Evolutionary conservation across 1,139 yeast species (phyloP), one percentile per base, ranked within the genome.

Genomic region (Sugiyamaella novakii): DNA sequence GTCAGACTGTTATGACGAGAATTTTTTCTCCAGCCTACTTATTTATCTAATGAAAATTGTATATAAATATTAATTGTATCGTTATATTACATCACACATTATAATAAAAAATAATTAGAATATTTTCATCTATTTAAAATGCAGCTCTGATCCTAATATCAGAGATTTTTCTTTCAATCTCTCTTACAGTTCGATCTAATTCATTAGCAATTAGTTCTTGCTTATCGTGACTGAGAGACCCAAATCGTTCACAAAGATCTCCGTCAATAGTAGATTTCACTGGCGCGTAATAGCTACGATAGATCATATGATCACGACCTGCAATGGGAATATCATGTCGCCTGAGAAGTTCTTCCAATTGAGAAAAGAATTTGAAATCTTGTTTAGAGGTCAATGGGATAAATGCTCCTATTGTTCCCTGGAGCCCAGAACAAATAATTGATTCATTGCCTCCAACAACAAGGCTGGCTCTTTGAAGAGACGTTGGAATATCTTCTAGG

Each of bases 231-330:
- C 67, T 62, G 30, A 84, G 64, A 6, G 60, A 60, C 31, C 66
- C 65, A 61, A 71, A 86, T 44, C 67, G 65, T 59, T 88, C 97
- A 46, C 92, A 72, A 24, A 87, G 71, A 64, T 92, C 98, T 8
- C 98, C 98, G 66, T 92, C 98, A 39, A 92, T 75, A 1, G 87
- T 82, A 48, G 81, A 77, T 56, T 82, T 83, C 5, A 77, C 79
- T 0, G 97, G 96, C 17, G 80, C 81, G 61, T 87, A 88, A 62
- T 84, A 85, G 46, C 97, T 77, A 46, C 97, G 71, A 62, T 76
- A 89, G 54, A 78, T 77, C 56, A 79, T 55, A 51, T 83, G 87
- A 56, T 85, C 87, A 50, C 92, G 74, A 0, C 86, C 95, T 2
- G 83, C 70, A 12, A 82, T 54, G 15, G 75, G 69, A 28, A 68